These are phyloP conservation scores for Adansonia gregorii DNA, from an alignment of 441 rosid genomes.

Conservation along the genomic window DNA sequence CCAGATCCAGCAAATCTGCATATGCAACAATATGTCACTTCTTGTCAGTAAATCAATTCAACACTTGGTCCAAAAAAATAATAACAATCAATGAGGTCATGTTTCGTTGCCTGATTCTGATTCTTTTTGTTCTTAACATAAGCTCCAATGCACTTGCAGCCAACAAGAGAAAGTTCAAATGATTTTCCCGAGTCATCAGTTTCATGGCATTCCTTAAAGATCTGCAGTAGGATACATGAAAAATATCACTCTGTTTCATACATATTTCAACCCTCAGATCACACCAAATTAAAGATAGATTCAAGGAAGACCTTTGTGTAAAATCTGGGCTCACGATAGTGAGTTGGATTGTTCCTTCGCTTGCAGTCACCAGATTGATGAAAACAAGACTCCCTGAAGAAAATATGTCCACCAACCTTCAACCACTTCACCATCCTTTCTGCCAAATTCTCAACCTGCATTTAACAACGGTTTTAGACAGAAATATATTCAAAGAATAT, in stretches of 20 bases:
- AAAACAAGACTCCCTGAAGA: conserved; percentile 97
- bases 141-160: conserved; percentile 97
- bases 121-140: conserved; percentile 94
- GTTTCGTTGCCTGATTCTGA: conserved; percentile 76
- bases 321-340: conserved; percentile 94
- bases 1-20: conserved; percentile 98
- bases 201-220: conserved; percentile 75
- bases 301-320: conserved; percentile 71
- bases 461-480: neutral
- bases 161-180: conserved; percentile 78
- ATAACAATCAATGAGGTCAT: neutral
- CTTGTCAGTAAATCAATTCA: conserved; percentile 28
- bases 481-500: neutral
- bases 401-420: conserved; percentile 82
- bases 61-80: neutral
- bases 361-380: conserved; percentile 92
- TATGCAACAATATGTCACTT: conserved; percentile 5
- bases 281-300: conserved; percentile 21
- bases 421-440: conserved; percentile 85
- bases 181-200: conserved; percentile 63
- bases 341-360: conserved; percentile 84
- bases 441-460: conserved; percentile 45
- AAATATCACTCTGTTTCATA: neutral
- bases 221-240: conserved; percentile 41
- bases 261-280: neutral